phyloP scores from a whole-genome alignment of 306 rosid species.

The Senna tora region DNA sequence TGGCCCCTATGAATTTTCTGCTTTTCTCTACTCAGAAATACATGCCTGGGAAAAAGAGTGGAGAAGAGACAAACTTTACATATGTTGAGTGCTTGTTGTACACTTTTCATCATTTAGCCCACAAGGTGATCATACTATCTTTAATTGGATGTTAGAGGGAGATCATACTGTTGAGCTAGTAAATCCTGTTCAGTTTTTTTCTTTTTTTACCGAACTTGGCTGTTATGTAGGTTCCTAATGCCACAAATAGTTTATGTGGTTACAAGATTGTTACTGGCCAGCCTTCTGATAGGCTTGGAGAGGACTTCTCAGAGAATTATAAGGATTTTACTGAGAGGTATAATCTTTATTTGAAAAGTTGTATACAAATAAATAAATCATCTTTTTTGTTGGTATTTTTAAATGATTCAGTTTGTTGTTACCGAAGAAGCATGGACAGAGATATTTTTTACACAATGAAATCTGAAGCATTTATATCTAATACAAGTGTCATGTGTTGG shows the following conservation, averaged over 20 bases:
- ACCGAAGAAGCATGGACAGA: neutral
- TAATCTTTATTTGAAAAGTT: conserved; percentile 7
- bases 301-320: conserved; percentile 80
- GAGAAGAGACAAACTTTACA: conserved; percentile 91
- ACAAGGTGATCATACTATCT: conserved; percentile 63
- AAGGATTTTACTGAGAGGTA: conserved; percentile 92
- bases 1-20: conserved; percentile 19
- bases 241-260: conserved; percentile 95
- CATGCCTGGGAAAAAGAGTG: conserved; percentile 89
- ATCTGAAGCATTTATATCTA: too few relatives aligned
- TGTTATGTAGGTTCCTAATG: conserved; percentile 87
- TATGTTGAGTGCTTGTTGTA: conserved; percentile 93
- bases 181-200: conserved; percentile 25
- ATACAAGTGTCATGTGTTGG: too few relatives aligned
- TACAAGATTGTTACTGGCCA: conserved; percentile 97
- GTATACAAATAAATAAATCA: conserved; percentile 3
- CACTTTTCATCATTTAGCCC: conserved; percentile 95
- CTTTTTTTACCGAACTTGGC: conserved; percentile 30
- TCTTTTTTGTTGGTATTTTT: neutral
- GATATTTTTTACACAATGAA: too few relatives aligned
- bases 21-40: conserved; percentile 63
- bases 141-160: conserved; percentile 12
- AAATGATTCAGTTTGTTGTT: neutral
- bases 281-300: conserved; percentile 99
- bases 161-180: conserved; percentile 11